Evolutionary conservation across 2,329 filamentous ascomycete genomes (phyloP), one percentile per base, ranked within the genome.

Genomic region (Huntiella moniliformis): DNA sequence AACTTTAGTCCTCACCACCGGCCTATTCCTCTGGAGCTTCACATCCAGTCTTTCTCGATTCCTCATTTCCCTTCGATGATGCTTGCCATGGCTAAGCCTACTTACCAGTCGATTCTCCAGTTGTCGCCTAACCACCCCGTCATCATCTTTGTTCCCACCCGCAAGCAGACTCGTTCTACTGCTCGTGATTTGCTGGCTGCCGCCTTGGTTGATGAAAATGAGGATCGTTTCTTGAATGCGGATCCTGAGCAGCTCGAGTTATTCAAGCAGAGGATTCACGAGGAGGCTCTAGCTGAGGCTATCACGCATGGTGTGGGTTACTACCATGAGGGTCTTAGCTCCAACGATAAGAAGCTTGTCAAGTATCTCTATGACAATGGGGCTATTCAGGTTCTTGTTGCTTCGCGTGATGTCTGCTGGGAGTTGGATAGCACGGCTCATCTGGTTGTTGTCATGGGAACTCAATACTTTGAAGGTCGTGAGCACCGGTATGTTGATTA

Each of bases 401-500:
- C 71, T 17, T 76, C 73, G 47, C 77, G 91, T 45, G 88, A 98
- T 62, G 86, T 91, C 42, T 95, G 87, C 63, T 98, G 91, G 88
- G 88, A 96, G 62, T 67, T 98, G 45, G 78, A 93, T 52, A 79
- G 77, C 57, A 84, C 75, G 1, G 87, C 88, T 3, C 87, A 96
- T 58, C 68, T 98, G 11, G 87, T 96, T 11, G 74, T 98, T 41
- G 79, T 98, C 31, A 96, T 98, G 87, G 87, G 87, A 12, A 98
- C 92, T 1, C 91, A 98, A 57, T 95, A 87, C 63, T 98, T 88
- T 53, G 91, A 98, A 56, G 91, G 91, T 5, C 79, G 86, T 43
- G 88, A 98, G 62, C 92, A 98, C 60, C 80, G 92, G 51, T 98
- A 98, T 60, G 78, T 96, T 45, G 91, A 98, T 61, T 98, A 98